phyloP scores from a whole-genome alignment of 805 yeast species.

The Cyberlindnera petersonii region DNA sequence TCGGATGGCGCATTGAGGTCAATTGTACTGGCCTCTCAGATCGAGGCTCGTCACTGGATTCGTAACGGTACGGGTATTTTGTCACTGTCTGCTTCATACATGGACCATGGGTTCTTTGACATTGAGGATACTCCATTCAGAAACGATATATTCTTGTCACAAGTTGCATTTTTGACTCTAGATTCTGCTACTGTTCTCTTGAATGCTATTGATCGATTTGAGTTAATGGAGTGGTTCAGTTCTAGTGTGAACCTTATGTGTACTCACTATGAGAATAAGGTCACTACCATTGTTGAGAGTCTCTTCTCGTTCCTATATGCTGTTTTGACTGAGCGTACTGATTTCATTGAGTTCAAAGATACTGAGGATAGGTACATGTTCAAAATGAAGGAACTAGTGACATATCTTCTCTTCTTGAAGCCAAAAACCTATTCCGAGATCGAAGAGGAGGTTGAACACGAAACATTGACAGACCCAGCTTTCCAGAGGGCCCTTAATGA shows the following conservation, averaged over 20 bases:
- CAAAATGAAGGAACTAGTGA: conserved; percentile 39
- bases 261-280: conserved; percentile 46
- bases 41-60: conserved; percentile 65
- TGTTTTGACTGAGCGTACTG: conserved; percentile 64
- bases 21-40: conserved; percentile 57
- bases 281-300: conserved; percentile 71
- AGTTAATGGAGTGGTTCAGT: conserved; percentile 45
- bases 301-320: conserved; percentile 68
- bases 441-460: conserved; percentile 34
- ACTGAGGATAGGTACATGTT: conserved; percentile 27
- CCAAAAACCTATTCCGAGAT: conserved; percentile 55
- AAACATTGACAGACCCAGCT: conserved; percentile 41
- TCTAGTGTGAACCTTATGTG: conserved; percentile 32
- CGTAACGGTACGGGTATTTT: conserved; percentile 61
- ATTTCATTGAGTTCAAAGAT: conserved; percentile 43
- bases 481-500: conserved; percentile 60
- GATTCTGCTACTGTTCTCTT: conserved; percentile 53
- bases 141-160: conserved; percentile 73
- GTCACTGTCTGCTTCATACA: conserved; percentile 47
- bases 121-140: conserved; percentile 48
- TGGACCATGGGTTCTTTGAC: conserved; percentile 33
- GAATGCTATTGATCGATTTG: conserved; percentile 57
- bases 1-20: conserved; percentile 59
- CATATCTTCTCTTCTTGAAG: conserved; percentile 46
- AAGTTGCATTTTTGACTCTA: conserved; percentile 49